A percentile compares a stretch with the other conserved stretches of the same genome.
Conservation (phyloP, 2,329 filamentous ascomycete species). For the Myriosclerotinia duriaeana region DNA sequence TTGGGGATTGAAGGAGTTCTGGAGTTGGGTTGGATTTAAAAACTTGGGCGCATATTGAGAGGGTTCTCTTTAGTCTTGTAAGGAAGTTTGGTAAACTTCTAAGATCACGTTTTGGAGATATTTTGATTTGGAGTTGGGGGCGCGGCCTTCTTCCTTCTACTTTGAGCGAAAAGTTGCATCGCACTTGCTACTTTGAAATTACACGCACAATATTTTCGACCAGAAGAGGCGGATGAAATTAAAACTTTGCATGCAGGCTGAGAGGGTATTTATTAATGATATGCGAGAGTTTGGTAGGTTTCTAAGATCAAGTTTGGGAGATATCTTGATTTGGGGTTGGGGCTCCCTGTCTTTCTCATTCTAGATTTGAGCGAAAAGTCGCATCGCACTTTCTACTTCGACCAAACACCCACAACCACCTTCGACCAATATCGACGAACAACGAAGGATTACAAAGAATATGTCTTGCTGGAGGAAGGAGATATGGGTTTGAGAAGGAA, state of each 20-base stretch:
- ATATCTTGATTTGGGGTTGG: not conserved
- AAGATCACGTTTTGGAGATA: slow-evolving; percentile 4
- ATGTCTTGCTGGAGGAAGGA: not conserved
- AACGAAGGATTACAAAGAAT: not conserved
- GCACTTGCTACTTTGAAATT: not conserved
- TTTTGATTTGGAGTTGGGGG: slow-evolving; percentile 1
- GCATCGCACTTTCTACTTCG: not conserved
- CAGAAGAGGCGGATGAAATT: not conserved
- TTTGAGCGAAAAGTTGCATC: slow-evolving; percentile 16
- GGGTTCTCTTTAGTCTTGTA: fast-evolving
- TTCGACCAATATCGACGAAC: not conserved
- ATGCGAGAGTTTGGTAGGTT: not conserved
- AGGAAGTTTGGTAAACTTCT: not conserved
- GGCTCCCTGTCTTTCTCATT: not conserved
- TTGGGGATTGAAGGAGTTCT: not conserved
- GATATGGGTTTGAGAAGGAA: not conserved
- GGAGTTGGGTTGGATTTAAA: too few species aligned
- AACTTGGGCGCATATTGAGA: not conserved
- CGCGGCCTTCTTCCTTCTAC: not conserved
- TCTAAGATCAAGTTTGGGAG: not conserved
- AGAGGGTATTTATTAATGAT: not conserved
- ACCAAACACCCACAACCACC: not conserved
- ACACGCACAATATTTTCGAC: not conserved
- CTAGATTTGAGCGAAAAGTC: not conserved
- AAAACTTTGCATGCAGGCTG: fast-evolving